Evolutionary conservation across 768 basidiomycete species (phyloP), one percentile per base, ranked within the genome.

Genomic region (Lactarius hengduanensis): DNA sequence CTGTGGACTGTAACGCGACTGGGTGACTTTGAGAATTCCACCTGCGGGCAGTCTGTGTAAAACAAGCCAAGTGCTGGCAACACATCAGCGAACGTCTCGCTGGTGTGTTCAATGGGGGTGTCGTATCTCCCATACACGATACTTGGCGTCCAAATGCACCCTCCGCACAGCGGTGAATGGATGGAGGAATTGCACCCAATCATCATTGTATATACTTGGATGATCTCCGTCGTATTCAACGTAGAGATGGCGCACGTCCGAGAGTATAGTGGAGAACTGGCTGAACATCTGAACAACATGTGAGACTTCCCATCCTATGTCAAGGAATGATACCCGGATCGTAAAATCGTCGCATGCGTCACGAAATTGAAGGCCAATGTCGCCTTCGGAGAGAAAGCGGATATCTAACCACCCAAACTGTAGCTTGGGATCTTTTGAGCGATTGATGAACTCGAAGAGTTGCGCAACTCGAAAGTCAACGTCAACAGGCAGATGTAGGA

Each of bases 311-410:
- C 43, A 43, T 20, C 18, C 7, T 5, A 6, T 32, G 30, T 7
- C 43, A 8, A 8, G 0, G 43, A 43, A 20, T 20, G 18, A 8
- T 7, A 43, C 0, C 6, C 1, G 20, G 20, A 43, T 20, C 43
- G 0, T 9, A 9, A 20, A 7, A 20, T 20, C 18, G 43, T 18
- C 0, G 43, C 2, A 6, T 45, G 8, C 0, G 3, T 43, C 0
- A 8, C 18, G 2, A 45, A n/a, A 7, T 10, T 3, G 9, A 9
- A 4, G 3, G 43, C 20, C 8, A 10, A 38, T 38, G 10, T 38
- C 8, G 20, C 8, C 16, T 0, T 10, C 0, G 6, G 6, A 10
- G 20, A 3, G 0, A 10, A n/a, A 45, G 20, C 1, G 0, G 9
- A 4, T 8, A 45, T 43, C 43, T 3, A 20, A 45, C 9, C 20